Base-by-base conservation (phyloP, 2,329 filamentous ascomycete species). In the Trichoderma cornu-damae region DNA sequence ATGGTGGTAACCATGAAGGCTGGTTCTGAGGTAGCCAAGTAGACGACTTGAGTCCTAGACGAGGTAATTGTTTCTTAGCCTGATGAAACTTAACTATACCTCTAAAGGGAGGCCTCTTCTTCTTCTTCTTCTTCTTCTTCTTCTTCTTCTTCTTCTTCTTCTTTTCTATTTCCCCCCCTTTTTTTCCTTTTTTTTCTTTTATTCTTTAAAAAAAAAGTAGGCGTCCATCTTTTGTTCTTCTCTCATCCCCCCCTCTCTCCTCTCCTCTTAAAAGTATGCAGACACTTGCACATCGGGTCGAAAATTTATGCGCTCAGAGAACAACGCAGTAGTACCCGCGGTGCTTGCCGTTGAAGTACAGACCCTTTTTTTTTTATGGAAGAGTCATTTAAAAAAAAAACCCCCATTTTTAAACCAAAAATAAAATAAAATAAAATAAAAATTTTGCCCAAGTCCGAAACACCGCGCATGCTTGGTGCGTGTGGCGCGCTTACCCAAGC, bases 401-500 rank as follows among this genome's bases (percentile, higher is more conserved):
- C n/a, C n/a, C n/a, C n/a, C n/a, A n/a, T n/a, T n/a, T n/a, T n/a
- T n/a, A n/a, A n/a, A n/a, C n/a, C n/a, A n/a, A n/a, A n/a, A n/a
- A n/a, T n/a, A n/a, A n/a, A n/a, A n/a, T n/a, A n/a, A n/a, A n/a
- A n/a, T n/a, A n/a, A n/a, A n/a, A n/a, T n/a, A n/a, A n/a, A n/a
- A n/a, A n/a, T n/a, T n/a, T n/a, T n/a, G n/a, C 42, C 35, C 18
- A 34, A 38, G 48, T 42, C 49, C 56, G 40, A 58, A 37, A 47
- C 42, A 52, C 49, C 22, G 49, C 49, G 20, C 49, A 28, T 24
- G 28, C 32, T 47, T 28, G 49, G 22, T 26, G 42, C 16, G 49
- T 46, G 48, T 53, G 56, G 38, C 47, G 55, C 47, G 40, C 35
- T 58, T 22, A 16, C 42, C 32, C 48, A 44, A 53, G 22, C 35